Percentiles rank a stretch among this genome's conserved stretches.
Conservation (phyloP, 345 rosid species). For the Camelina hispida region DNA sequence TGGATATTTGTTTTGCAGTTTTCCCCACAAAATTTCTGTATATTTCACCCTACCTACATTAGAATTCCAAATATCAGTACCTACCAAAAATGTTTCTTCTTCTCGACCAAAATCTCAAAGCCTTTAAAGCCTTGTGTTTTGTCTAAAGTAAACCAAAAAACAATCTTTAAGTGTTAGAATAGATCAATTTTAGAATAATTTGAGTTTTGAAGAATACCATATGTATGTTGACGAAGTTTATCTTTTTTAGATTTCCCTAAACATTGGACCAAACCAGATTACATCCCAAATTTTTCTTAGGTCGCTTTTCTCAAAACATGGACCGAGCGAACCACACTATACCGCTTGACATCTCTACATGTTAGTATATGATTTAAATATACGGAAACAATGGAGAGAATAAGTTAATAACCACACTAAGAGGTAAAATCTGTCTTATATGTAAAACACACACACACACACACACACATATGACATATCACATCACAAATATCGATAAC, state of each 20-base stretch:
- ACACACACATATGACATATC: not conserved
- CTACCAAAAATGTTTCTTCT: not conserved
- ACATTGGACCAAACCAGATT: not conserved
- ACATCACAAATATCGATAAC: slow-evolving; percentile 40
- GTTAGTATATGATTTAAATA: not conserved
- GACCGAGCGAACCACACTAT: not conserved
- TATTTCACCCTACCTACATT: not conserved
- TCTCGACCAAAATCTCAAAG: not conserved
- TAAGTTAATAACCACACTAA: slow-evolving; percentile 8
- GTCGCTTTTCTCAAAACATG: not conserved
- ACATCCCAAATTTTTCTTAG: not conserved
- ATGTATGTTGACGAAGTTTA: not conserved
- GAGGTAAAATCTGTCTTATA: slow-evolving; percentile 35
- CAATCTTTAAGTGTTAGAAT: not conserved
- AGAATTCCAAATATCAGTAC: not conserved
- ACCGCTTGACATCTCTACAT: not conserved
- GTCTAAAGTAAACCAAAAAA: no score
- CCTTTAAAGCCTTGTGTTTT: no score
- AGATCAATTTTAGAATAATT: no score
- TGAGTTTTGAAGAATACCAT: no score
- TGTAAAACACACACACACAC: not conserved
- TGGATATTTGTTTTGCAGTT: not conserved
- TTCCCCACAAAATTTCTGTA: not conserved
- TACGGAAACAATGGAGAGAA: not conserved
- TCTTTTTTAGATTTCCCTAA: not conserved